phyloP scores from a whole-genome alignment of 176 grass and related monocot species.

The Paspalum notatum region DNA sequence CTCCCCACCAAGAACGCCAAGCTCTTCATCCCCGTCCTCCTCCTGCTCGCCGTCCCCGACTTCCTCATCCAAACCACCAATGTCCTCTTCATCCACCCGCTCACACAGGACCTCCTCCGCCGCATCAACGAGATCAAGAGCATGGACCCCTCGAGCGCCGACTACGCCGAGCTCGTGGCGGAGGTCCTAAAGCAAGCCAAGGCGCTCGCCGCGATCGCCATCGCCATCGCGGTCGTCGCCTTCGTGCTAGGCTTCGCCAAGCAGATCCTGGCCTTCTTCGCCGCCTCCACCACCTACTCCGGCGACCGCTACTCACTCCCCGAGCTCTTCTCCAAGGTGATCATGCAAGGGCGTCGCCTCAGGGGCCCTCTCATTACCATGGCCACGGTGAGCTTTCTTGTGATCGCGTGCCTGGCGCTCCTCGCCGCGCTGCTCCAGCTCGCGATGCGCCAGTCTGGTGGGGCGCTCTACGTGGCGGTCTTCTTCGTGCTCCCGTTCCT shows the following conservation, averaged over 20 bases:
- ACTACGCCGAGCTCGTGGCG: slow-evolving; percentile 3
- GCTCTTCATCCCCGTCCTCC: slow-evolving; percentile 33
- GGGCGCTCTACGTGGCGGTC: background rate
- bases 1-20: slow-evolving; percentile 16
- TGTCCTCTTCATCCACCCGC: background rate
- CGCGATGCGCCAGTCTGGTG: background rate
- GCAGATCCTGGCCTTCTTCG: slow-evolving; percentile 29
- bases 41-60: background rate
- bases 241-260: background rate
- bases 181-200: background rate
- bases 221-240: background rate
- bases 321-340: slow-evolving; percentile 19
- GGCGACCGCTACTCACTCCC: slow-evolving; percentile 27
- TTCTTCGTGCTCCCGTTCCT: background rate
- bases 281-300: slow-evolving; percentile 34
- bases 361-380: slow-evolving; percentile 34
- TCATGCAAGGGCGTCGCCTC: slow-evolving; percentile 1
- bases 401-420: background rate
- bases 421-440: background rate
- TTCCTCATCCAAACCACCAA: background rate
- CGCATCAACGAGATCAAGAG: background rate
- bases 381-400: background rate
- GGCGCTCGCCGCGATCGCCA: background rate
- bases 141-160: slow-evolving; percentile 23
- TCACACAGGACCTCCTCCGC: background rate